These are phyloP conservation scores for Yamadazyma jaroonii DNA, from an alignment of 1,139 yeast genomes.

Conservation along the genomic window DNA sequence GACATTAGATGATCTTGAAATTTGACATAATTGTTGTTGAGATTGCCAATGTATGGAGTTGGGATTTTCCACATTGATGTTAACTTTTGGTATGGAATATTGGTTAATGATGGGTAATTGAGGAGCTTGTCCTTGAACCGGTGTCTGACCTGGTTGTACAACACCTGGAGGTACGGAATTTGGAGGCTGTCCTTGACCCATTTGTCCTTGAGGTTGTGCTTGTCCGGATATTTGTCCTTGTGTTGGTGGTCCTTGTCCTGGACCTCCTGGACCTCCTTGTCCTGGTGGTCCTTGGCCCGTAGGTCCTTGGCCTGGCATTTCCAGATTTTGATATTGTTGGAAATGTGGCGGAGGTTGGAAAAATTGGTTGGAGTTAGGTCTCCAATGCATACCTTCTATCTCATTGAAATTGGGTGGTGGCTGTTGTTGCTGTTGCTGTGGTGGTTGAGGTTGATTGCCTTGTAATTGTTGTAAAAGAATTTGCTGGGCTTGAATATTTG, in stretches of 20 bases:
- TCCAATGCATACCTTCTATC: neutral
- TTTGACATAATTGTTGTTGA: constrained; percentile 75
- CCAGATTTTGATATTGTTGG: neutral
- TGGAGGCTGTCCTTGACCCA: too few relatives aligned
- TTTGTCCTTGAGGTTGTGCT: too few relatives aligned
- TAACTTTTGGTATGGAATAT: neutral
- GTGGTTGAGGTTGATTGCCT: constrained; percentile 14
- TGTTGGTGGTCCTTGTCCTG: neutral
- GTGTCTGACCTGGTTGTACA: neutral
- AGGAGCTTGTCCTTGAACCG: constrained; percentile 1
- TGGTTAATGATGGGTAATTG: neutral
- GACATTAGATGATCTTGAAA: constrained; percentile 67
- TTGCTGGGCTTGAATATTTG: constrained; percentile 43
- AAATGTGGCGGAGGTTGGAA: constrained; percentile 10
- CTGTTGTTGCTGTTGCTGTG: constrained; percentile 18
- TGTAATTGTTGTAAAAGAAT: constrained; percentile 40
- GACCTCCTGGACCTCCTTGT: neutral
- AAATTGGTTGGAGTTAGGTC: constrained; percentile 15
- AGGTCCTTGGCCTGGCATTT: constrained; percentile 7
- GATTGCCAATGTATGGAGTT: constrained; percentile 78
- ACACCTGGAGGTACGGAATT: neutral
- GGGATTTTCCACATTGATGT: constrained; percentile 40
- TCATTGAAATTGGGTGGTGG: neutral
- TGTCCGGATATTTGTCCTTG: neutral
- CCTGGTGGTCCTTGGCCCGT: neutral